Conservation (phyloP, 495 filamentous ascomycete species). For the Trichoderma gamsii region DNA sequence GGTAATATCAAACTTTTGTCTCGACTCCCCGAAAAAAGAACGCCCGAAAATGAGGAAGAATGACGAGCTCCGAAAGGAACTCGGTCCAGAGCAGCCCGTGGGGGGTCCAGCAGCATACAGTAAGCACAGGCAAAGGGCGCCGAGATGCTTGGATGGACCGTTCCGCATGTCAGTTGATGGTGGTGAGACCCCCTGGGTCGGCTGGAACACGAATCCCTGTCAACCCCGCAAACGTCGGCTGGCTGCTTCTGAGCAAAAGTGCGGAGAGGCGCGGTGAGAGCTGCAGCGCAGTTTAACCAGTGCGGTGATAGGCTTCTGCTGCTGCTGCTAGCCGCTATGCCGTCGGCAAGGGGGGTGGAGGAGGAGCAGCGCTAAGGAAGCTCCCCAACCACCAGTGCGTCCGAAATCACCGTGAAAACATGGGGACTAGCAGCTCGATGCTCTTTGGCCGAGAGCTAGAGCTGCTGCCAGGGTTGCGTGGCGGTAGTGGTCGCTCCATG, state of each 20-base stretch:
- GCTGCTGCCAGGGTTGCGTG: conserved; percentile 37
- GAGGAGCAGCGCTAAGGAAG: neutral
- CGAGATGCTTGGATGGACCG: neutral
- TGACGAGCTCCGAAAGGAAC: neutral
- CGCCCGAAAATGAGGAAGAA: neutral
- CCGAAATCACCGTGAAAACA: conserved; percentile 36
- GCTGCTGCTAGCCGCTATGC: conserved; percentile 10
- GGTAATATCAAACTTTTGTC: conserved; percentile 10
- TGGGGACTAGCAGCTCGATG: conserved; percentile 46
- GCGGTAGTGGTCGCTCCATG: conserved; percentile 40
- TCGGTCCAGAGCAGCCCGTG: neutral
- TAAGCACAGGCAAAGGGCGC: neutral
- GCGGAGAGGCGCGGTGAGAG: conserved; percentile 10
- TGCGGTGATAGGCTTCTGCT: conserved; percentile 1
- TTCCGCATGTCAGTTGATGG: neutral
- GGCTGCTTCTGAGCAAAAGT: neutral
- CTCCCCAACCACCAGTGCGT: conserved; percentile 1
- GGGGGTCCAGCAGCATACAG: neutral
- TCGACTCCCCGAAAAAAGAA: conserved; percentile 1
- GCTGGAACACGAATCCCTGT: neutral
- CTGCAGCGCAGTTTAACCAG: neutral
- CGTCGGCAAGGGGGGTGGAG: neutral
- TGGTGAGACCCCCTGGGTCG: neutral
- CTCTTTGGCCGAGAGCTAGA: conserved; percentile 39
- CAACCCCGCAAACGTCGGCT: conserved; percentile 9